These are phyloP conservation scores for Alloteropsis semialata DNA, from an alignment of 176 grass and related monocot genomes.

Conservation along the genomic window DNA sequence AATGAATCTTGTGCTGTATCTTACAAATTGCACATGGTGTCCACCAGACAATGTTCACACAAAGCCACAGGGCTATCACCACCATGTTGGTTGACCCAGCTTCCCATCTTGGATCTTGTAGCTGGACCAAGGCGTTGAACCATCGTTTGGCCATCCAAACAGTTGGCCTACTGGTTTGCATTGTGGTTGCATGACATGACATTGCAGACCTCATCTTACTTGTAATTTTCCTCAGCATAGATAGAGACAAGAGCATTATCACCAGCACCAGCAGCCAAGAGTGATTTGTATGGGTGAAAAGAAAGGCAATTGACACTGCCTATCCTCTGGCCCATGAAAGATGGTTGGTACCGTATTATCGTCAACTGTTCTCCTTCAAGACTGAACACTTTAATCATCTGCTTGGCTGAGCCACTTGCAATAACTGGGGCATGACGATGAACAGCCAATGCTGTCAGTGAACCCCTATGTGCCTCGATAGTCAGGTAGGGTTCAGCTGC, in stretches of 20 bases:
- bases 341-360: constrained; percentile 58
- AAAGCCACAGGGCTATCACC: too few species aligned
- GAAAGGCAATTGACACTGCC: constrained; percentile 72
- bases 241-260: constrained; percentile 76
- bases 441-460: constrained; percentile 64
- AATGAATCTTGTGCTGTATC: too few species aligned
- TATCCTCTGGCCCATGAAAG: constrained; percentile 72
- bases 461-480: constrained; percentile 64
- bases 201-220: constrained; percentile 53
- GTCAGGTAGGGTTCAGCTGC: constrained; percentile 52
- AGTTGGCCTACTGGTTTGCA: constrained; percentile 23
- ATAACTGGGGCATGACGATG: constrained; percentile 67
- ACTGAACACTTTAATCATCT: constrained; percentile 70
- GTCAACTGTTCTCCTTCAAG: constrained; percentile 60
- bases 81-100: constrained; percentile 23
- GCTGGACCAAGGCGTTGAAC: constrained; percentile 33
- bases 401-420: constrained; percentile 77
- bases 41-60: too few species aligned
- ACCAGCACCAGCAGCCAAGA: constrained; percentile 69
- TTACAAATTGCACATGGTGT: too few species aligned
- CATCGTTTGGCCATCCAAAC: constrained; percentile 42
- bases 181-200: constrained; percentile 5
- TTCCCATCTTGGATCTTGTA: constrained; percentile 48
- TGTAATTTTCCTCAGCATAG: constrained; percentile 84
- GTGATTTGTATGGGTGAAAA: constrained; percentile 83